Evolutionary conservation across 768 basidiomycete genomes (phyloP), one percentile per base, ranked within the genome.

Genomic region (Leucosporidium yakuticum): DNA sequence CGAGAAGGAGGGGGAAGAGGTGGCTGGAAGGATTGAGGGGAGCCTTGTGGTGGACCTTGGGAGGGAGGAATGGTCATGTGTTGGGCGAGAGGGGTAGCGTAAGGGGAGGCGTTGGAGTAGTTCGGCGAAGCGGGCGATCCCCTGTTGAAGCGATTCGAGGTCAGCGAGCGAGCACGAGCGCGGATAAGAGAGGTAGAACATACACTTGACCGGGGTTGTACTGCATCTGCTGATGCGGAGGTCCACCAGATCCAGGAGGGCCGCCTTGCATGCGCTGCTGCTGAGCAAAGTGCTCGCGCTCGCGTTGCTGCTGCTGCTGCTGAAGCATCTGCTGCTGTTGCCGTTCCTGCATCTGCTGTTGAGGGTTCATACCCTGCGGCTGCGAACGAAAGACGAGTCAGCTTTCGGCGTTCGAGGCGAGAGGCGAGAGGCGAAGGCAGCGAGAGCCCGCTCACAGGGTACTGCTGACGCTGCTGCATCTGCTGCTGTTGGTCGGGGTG

Each of bases 111-210:
- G 25, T 23, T 27, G 31, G 67, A 66, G 55, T 68, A 68, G 27
- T 64, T 59, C 11, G 67, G 67, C 12, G 71, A 69, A 6, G 67
- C 71, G 31, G 71, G 67, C 31, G 70, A 71, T 21, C 62, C 67
- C 19, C 67, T 68, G 62, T 21, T 21, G 9, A 48, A 4, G 25
- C 1, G 32, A 23, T 50, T 0, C 4, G 53, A 17, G 44, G 34
- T 44, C 39, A 44, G 39, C 39, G 39, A 44, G 8, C 39, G 39
- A 8, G 39, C 2, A 15, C 17, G 8, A 15, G 17, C 3, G 12
- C 2, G 34, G 14, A 44, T 0, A 31, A 29, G 32, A 31, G 20
- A 2, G 9, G 4, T 3, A 14, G 9, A 27, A 62, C 56, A 23
- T 11, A 67, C 63, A 50, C 63, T 60, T 67, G 65, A n/a, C 53